Base-by-base conservation (phyloP, 2,329 filamentous ascomycete species). In the Monilinia fructigena region DNA sequence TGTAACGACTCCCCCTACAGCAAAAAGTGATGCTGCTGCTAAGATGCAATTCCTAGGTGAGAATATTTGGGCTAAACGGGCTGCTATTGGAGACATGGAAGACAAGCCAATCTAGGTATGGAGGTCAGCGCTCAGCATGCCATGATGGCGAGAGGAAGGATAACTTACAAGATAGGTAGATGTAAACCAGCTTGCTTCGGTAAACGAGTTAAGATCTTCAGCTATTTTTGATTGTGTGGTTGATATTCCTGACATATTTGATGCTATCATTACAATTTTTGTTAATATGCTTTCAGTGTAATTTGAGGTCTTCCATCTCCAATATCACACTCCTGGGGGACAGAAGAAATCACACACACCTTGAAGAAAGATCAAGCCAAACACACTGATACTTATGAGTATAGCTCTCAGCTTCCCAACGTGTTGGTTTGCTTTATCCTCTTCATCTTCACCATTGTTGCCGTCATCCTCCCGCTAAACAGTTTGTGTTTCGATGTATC, bases 181-280 rank as follows among this genome's bases (percentile, higher is more conserved):
- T 10, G 89, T 92, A 75, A 95, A 92, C 91, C 91, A 96, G 76
- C 86, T 90, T 47, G 87, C 87, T 65, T 86, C 80, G 66, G 88
- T 86, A 73, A 92, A 93, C 1, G 90, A 86, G 77, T 91, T 82
- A 2, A 96, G 81, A 70, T 94, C 91, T 10, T 83, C 84, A 2
- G 91, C 91, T 70, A 96, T 91, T 60, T 82, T 82, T 10, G 88
- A 91, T 78, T 95, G 92, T 1, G 89, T 90, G 66, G 92, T 93
- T 7, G 90, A 91, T 75, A 96, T 88, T 71, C 92, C 87, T 16
- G 88, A 91, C 78, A 93, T 91, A 74, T 95, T 95, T 69, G 85
- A 71, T 40, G 75, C 75, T 76, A 65, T 64, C 14, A 18, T 56
- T 45, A 55, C 20, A 31, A n/a, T 65, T 38, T 58, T 31, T 38